phyloP scores from a whole-genome alignment of 495 filamentous ascomycete species.

The Lasiosphaeria miniovina region DNA sequence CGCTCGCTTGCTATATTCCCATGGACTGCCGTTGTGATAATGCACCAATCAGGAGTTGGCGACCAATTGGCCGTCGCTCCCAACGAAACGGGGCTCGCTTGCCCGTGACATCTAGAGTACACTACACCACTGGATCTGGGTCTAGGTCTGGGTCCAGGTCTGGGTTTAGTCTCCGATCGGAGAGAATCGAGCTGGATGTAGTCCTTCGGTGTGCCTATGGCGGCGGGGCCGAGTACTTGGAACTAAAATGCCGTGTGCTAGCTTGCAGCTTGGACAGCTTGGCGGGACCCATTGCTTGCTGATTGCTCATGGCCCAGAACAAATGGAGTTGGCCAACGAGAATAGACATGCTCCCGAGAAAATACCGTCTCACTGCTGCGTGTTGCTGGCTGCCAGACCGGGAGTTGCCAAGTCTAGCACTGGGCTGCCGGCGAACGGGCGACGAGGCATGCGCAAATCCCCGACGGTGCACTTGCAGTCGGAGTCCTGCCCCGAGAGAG shows the following conservation, averaged over 20 bases:
- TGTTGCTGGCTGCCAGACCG: background rate
- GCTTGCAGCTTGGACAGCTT: background rate
- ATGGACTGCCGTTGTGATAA: background rate
- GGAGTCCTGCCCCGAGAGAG: background rate
- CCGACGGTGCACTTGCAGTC: background rate
- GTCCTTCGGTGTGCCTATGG: background rate
- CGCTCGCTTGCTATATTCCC: background rate
- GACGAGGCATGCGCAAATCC: no score
- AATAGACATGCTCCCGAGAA: background rate
- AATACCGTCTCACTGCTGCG: background rate
- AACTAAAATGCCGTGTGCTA: background rate
- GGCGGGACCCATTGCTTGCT: background rate
- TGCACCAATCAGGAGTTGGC: background rate
- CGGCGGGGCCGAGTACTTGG: background rate
- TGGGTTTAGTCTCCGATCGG: background rate
- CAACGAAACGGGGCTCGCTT: background rate
- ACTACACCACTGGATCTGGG: no score
- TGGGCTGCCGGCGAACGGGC: background rate
- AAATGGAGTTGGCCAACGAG: background rate
- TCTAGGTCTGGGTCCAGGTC: no score
- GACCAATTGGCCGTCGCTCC: background rate
- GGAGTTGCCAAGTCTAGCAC: background rate
- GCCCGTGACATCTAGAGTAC: background rate
- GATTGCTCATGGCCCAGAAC: no score
- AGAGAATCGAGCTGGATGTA: background rate